A percentile compares a stretch with the other conserved stretches of the same genome.
Conservation (phyloP, 164 flowering plant species). For the Chloranthus sessilifolius region DNA sequence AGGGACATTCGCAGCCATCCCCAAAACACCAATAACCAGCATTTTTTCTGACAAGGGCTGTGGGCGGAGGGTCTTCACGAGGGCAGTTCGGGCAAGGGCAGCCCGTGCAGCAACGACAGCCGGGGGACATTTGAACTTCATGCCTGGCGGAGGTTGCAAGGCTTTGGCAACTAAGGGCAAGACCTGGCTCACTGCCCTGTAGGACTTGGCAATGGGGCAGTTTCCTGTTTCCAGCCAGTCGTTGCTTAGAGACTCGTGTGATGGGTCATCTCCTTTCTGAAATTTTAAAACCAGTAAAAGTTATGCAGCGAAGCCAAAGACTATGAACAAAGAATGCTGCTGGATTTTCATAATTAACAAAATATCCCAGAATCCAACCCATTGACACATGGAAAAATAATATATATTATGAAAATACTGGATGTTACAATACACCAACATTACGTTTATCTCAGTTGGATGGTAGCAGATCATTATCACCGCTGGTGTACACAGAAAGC, state of each 20-base stretch:
- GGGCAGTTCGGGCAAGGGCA: conserved; percentile 65
- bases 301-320: too few relatives aligned
- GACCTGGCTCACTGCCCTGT: conserved; percentile 56
- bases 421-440: too few relatives aligned
- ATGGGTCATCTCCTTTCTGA: conserved; percentile 40
- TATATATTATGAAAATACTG: too few relatives aligned
- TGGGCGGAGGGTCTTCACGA: conserved; percentile 67
- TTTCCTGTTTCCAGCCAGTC: conserved; percentile 77
- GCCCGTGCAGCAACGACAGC: conserved; percentile 81
- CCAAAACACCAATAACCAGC: conserved; percentile 58
- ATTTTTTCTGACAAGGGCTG: conserved; percentile 64
- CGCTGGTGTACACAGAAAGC: too few relatives aligned
- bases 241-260: conserved; percentile 62
- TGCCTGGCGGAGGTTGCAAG: conserved; percentile 61
- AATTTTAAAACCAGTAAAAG: conserved; percentile 4
- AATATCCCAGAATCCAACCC: too few relatives aligned
- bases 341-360: too few relatives aligned
- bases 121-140: conserved; percentile 72
- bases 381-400: too few relatives aligned
- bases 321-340: too few relatives aligned
- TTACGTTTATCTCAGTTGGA: too few relatives aligned
- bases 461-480: too few relatives aligned
- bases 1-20: conserved; percentile 84
- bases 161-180: conserved; percentile 70
- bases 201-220: conserved; percentile 88